Evolutionary conservation across 2,329 filamentous ascomycete genomes (phyloP), one percentile per base, ranked within the genome.

Genomic region (Aurifilum marmelostoma): DNA sequence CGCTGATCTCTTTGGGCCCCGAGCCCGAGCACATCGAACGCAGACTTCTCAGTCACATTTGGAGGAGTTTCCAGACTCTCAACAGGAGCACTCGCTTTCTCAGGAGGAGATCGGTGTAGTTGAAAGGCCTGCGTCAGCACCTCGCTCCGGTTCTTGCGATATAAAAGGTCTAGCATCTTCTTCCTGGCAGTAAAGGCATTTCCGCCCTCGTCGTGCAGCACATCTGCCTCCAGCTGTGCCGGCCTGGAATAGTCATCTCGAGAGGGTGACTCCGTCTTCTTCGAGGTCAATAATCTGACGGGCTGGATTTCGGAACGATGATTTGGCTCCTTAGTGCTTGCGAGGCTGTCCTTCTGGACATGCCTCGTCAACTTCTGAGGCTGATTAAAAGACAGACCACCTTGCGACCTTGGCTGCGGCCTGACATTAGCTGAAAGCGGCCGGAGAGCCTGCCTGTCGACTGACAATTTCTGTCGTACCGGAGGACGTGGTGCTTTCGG

Each of bases 161-260:
- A 90, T 32, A 89, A 73, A 32, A 79, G 81, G 75, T 91, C 88
- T 8, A 90, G 78, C 12, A 80, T 77, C 71, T 79, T 84, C 75
- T 90, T 90, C 32, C 80, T 82, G 3, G 79, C 78, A 64, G 82
- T 78, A 70, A 90, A 89, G 12, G 77, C 78, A 59, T 78, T 75
- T 9, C 76, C 76, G 29, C 73, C 76, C 14, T 75, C 74, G 54
- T 76, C 77, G 41, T 79, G 76, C 2, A 74, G 69, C 43, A 82
- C 80, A 11, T 81, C 79, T 39, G 79, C 81, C 74, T 90, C 88
- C 12, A 90, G 78, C 71, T 89, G 87, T 6, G 88, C 88, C 27
- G 85, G 86, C 65, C 86, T 78, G 14, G 56, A 67, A 60, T 69
- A 69, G 43, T 43, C 41, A 37, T 47, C 37, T 7, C 24, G 27